Evolutionary conservation across 2,329 filamentous ascomycete species (phyloP), one percentile per base, ranked within the genome.

Genomic region (Arthrinium phaeospermum): DNA sequence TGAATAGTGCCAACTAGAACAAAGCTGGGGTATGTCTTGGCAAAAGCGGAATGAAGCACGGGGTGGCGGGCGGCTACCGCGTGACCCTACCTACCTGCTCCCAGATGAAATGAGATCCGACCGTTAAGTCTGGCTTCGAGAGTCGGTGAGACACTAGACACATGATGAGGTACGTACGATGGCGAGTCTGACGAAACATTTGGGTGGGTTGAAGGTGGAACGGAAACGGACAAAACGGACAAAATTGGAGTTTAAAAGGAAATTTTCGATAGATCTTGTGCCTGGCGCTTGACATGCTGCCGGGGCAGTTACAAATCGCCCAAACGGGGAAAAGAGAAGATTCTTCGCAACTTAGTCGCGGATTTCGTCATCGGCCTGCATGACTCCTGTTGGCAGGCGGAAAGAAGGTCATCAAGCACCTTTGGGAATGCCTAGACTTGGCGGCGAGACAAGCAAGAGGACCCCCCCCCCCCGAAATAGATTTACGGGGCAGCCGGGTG

Each of bases 81-180:
- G 53, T 61, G 53, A 61, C 30, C 53, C 53, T 37, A 16, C 27
- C 37, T 10, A 41, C 37, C 37, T 41, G 10, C 30, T 22, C 3
- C 16, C 7, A 37, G 6, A 34, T 37, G 51, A 19, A 57, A 57
- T 34, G 51, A 34, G 34, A 22, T n/a, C 24, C 34, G 53, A 8
- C 46, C 22, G 46, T 49, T 8, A 22, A n/a, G 10, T 61, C 16
- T 61, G 53, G 53, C 30, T 61, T 37, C 53, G 37, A 61, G 16
- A 61, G 53, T 61, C 53, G 53, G 53, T 61, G 53, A 61, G 53
- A 61, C 53, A 61, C 53, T 37, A n/a, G 19, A 61, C 53, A 61
- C 30, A 61, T 61, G 53, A 61, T 30, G 30, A 16, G 53, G 16
- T 34, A 61, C 53, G 53, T 22, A 37, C 53, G 30, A 61, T 27